phyloP scores from a whole-genome alignment of 805 yeast species.

The Torulaspora franciscae region DNA sequence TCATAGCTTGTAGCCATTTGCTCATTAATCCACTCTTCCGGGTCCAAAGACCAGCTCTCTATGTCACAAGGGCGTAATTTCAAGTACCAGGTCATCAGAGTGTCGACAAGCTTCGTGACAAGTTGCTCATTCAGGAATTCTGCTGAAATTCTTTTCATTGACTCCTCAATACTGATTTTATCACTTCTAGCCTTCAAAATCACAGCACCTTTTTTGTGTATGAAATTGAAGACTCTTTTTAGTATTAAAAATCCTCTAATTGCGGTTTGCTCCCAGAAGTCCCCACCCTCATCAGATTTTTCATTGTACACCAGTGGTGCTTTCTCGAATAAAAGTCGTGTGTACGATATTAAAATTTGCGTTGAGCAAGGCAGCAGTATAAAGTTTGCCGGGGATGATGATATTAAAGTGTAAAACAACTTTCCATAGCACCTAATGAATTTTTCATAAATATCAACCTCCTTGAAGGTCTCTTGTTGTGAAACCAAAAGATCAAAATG shows the following conservation, averaged over 20 bases:
- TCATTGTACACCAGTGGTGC: conserved; percentile 62
- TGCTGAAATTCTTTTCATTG: conserved; percentile 48
- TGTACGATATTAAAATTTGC: conserved; percentile 55
- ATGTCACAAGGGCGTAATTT: conserved; percentile 69
- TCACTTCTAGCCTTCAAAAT: conserved; percentile 60
- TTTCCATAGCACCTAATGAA: conserved; percentile 73
- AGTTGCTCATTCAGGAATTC: conserved; percentile 57
- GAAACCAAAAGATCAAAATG: conserved; percentile 57
- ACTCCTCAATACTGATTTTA: conserved; percentile 54
- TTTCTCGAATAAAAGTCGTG: conserved; percentile 56
- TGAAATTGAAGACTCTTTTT: conserved; percentile 57
- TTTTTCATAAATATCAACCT: conserved; percentile 50
- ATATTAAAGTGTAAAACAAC: conserved; percentile 56
- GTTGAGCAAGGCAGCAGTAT: conserved; percentile 60
- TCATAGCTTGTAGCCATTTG: conserved; percentile 76
- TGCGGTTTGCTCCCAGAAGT: conserved; percentile 70
- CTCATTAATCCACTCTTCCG: conserved; percentile 90
- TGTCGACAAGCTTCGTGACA: conserved; percentile 54
- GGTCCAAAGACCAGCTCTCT: conserved; percentile 77
- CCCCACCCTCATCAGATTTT: conserved; percentile 45
- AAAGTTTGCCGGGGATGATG: conserved; percentile 63
- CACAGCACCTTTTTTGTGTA: conserved; percentile 63
- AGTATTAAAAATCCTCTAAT: conserved; percentile 61
- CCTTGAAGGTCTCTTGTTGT: conserved; percentile 46
- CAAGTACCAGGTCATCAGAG: conserved; percentile 69